phyloP scores from a whole-genome alignment of 1,139 yeast genomes.

The Nakaseomyces bracarensis region DNA sequence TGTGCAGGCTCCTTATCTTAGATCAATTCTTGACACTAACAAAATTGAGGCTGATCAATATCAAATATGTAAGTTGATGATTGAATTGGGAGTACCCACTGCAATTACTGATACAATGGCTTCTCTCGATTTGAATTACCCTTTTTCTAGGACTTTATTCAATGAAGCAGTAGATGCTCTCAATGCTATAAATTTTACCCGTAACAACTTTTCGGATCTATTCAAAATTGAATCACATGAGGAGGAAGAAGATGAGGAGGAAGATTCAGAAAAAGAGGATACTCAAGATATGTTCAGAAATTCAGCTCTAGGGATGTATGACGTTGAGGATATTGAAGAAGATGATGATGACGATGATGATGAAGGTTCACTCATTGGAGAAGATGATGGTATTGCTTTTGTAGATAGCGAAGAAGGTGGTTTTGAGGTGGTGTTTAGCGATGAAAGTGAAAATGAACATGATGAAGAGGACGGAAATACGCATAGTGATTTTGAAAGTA shows the following conservation, averaged over 20 bases:
- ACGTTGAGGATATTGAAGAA: conserved; percentile 65
- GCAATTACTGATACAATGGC: conserved; percentile 52
- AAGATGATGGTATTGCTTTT: conserved; percentile 34
- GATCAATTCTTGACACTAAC: conserved; percentile 45
- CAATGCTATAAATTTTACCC: conserved; percentile 52
- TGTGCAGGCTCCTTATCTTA: conserved; percentile 56
- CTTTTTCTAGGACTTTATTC: conserved; percentile 52
- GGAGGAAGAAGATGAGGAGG: conserved; percentile 60
- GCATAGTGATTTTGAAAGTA: conserved; percentile 6
- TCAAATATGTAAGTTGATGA: conserved; percentile 52
- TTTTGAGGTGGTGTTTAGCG: conserved; percentile 39
- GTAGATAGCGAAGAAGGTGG: conserved; percentile 35
- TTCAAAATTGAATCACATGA: conserved; percentile 50
- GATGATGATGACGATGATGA: conserved; percentile 41
- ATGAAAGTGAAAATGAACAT: conserved; percentile 29
- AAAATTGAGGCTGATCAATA: conserved; percentile 51
- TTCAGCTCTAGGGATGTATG: conserved; percentile 92
- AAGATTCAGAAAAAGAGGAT: conserved; percentile 59
- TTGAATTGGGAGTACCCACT: conserved; percentile 57
- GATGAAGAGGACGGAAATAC: conserved; percentile 19
- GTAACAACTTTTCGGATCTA: conserved; percentile 48
- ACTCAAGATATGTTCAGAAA: conserved; percentile 78
- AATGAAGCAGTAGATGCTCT: conserved; percentile 54
- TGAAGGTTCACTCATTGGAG: conserved; percentile 37
- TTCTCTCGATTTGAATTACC: conserved; percentile 62